Conservation (phyloP, 2,329 filamentous ascomycete species). For the Nannizziopsis arthrosporioides region DNA sequence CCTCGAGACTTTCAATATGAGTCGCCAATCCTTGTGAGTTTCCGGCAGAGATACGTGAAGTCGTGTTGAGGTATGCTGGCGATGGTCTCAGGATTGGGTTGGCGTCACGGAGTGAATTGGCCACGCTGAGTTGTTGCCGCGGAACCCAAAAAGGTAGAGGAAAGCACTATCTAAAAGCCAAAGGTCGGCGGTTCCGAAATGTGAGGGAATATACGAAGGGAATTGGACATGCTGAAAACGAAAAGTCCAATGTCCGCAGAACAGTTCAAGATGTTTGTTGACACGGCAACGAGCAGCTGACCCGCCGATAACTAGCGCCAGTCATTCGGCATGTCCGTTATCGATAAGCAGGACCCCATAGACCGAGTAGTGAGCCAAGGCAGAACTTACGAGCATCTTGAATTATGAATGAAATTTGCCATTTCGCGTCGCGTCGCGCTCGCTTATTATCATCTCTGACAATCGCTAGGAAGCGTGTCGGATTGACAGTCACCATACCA, state of each 20-base stretch:
- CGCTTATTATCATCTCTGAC: not conserved
- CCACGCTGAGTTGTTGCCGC: not conserved
- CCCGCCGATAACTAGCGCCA: not conserved
- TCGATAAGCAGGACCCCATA: slow-evolving; percentile 5
- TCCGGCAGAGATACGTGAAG: not conserved
- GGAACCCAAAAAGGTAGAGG: not conserved
- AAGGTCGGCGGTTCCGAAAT: not conserved
- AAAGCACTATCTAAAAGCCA: not conserved
- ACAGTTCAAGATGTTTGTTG: slow-evolving; percentile 12
- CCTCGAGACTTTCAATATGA: not conserved
- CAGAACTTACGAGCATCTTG: not conserved
- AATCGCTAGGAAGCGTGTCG: not conserved
- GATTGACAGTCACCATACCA: too few species aligned
- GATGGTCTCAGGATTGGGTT: too few species aligned
- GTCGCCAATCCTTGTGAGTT: not conserved
- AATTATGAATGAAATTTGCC: slow-evolving; percentile 3
- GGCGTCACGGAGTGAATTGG: too few species aligned
- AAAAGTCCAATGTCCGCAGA: slow-evolving; percentile 12
- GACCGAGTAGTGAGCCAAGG: not conserved
- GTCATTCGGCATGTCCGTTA: not conserved
- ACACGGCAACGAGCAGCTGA: slow-evolving; percentile 13
- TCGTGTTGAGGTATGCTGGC: not conserved
- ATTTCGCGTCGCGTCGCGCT: slow-evolving; percentile 5
- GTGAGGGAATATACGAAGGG: not conserved
- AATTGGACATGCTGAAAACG: slow-evolving; percentile 6